A percentile compares a stretch with the other conserved stretches of the same genome.
These are phyloP conservation scores for Endoconidiophora polonica DNA, from an alignment of 2,329 filamentous ascomycete species.

Conservation along the genomic window DNA sequence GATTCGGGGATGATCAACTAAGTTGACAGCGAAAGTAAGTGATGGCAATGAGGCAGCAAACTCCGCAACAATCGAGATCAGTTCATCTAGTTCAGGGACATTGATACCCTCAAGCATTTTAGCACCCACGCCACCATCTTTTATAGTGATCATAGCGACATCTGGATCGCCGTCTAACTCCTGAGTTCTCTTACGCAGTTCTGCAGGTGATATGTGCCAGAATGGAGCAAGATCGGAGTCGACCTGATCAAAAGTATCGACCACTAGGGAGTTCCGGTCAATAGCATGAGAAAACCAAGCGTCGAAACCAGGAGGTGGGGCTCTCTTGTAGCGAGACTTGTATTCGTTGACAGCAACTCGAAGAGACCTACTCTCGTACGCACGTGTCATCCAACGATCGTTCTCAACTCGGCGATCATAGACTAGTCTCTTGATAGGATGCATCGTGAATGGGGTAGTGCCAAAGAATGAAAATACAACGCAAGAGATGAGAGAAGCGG, in stretches of 20 bases:
- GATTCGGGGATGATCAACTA: constrained; percentile 57
- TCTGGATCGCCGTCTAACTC: constrained; percentile 25
- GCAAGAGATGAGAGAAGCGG: constrained; percentile 23
- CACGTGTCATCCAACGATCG: constrained; percentile 33
- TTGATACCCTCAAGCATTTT: constrained; percentile 17
- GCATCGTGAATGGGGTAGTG: constrained; percentile 17
- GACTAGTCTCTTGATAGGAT: constrained; percentile 33
- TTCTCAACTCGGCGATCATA: constrained; percentile 30
- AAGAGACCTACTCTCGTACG: constrained; percentile 30
- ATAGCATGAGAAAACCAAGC: constrained; percentile 70
- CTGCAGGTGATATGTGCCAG: constrained; percentile 52
- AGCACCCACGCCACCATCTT: constrained; percentile 39
- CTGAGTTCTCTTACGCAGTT: constrained; percentile 43
- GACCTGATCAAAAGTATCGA: constrained; percentile 71
- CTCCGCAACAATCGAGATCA: constrained; percentile 48
- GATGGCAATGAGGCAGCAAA: constrained; percentile 62
- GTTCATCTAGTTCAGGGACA: constrained; percentile 24
- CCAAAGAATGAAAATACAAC: constrained; percentile 15
- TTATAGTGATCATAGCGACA: constrained; percentile 38
- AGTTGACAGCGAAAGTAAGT: constrained; percentile 74
- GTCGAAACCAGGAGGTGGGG: constrained; percentile 67
- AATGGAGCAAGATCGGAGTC: constrained; percentile 60
- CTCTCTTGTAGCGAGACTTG: constrained; percentile 38
- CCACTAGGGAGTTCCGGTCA: constrained; percentile 48
- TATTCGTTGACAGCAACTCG: constrained; percentile 32